Base-by-base conservation (phyloP, 2,329 filamentous ascomycete species). In the Ampelomyces quisqualis region DNA sequence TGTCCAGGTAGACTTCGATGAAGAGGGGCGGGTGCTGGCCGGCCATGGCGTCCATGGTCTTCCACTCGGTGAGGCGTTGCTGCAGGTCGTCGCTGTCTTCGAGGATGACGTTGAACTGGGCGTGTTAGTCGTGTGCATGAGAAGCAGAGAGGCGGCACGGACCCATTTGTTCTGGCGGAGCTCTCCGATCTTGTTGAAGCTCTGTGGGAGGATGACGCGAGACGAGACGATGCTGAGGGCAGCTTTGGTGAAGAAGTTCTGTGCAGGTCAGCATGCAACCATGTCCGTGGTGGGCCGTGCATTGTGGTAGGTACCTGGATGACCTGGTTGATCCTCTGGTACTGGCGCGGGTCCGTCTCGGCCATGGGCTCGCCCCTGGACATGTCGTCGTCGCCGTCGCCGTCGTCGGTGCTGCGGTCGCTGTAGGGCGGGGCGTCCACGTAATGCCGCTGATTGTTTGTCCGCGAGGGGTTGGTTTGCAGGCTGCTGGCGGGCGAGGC, bases 231-330 rank as follows among this genome's bases (percentile, higher is more conserved):
- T 84, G 34, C 93, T 80, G 36, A 93, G 79, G 26, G 90, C 88
- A 23, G 88, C 85, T 73, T 96, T 97, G 54, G 82, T 84, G 67
- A 90, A 88, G 70, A 95, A 93, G 66, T 96, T 95, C 90, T 96
- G 60, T 10, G 20, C 4, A 31, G 20, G 48, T 69, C 40, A 68
- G 61, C 20, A 62, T 39, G 10, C 13, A 34, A n/a, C n/a, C n/a
- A n/a, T n/a, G n/a, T n/a, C n/a, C n/a, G n/a, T n/a, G n/a, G n/a
- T n/a, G n/a, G n/a, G n/a, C n/a, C n/a, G n/a, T n/a, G n/a, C n/a
- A n/a, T n/a, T n/a, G n/a, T n/a, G 18, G 28, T 47, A 58, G 72
- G 47, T 73, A 94, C 90, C 79, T 93, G 88, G 58, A 96, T 84
- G 62, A 97, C 93, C 72, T 95, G 90, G 68, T 94, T 93, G 55